Evolutionary conservation across 108 stramenopile genomes (phyloP).

Genomic region (Schizochytrium sp.): DNA sequence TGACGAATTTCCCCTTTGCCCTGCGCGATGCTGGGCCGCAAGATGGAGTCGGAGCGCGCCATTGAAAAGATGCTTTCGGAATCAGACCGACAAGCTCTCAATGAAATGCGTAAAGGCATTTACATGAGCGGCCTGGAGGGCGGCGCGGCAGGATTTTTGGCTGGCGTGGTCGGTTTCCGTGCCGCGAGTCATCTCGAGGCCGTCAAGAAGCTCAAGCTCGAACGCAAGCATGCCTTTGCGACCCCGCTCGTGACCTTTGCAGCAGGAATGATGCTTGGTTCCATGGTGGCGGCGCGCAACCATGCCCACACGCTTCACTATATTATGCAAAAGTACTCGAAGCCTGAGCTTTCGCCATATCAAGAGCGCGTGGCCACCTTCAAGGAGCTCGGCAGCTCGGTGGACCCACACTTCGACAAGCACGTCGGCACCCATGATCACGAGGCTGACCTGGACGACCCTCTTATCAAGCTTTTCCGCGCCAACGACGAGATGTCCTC

Average conservation of each 20-base stretch:
- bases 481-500: background rate
- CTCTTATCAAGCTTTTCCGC: background rate
- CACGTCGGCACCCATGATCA: background rate
- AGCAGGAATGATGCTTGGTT: background rate
- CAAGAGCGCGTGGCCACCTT: background rate
- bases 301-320: background rate
- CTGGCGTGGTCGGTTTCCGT: background rate
- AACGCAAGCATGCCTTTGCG: background rate
- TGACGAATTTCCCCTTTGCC: too few relatives aligned
- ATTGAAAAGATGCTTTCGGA: background rate
- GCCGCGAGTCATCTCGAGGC: background rate
- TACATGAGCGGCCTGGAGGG: background rate
- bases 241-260: background rate
- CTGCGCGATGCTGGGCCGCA: too few relatives aligned
- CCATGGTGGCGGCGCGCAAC: background rate
- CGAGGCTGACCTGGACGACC: background rate
- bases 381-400: background rate
- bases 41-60: too few relatives aligned
- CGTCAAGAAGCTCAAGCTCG: background rate
- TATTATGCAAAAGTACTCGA: background rate
- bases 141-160: constrained; percentile 7
- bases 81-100: background rate
- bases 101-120: background rate
- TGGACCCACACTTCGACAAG: background rate
- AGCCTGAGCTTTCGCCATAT: background rate